Conservation (phyloP, 768 basidiomycete species). For the Auriscalpium orientale region DNA sequence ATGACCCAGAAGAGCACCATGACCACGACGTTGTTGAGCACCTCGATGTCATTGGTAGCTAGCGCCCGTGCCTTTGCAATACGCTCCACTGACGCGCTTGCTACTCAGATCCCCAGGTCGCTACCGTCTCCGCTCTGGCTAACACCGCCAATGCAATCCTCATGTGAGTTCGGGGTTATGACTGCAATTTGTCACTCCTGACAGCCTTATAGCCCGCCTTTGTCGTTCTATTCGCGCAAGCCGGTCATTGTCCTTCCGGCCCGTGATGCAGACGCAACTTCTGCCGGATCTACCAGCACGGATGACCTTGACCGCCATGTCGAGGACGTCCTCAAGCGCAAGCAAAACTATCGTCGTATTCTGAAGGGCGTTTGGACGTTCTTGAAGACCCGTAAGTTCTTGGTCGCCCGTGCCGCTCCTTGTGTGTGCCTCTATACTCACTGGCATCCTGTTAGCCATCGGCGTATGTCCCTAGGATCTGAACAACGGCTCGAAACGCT, state of each 20-base stretch:
- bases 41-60: conserved; percentile 66
- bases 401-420: not conserved
- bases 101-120: conserved; percentile 61
- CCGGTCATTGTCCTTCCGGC: conserved; percentile 55
- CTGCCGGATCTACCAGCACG: conserved; percentile 30
- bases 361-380: conserved; percentile 75
- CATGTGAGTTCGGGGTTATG: conserved; percentile 34
- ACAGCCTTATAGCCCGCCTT: conserved; percentile 45
- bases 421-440: not conserved
- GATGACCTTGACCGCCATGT: conserved; percentile 68
- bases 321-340: conserved; percentile 60
- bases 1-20: conserved; percentile 36
- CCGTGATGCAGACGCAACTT: conserved; percentile 19
- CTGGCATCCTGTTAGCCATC: conserved; percentile 37
- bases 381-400: conserved; percentile 66
- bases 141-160: conserved; percentile 77
- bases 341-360: conserved; percentile 50
- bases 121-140: conserved; percentile 65
- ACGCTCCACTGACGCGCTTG: not conserved
- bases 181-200: not conserved
- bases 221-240: conserved; percentile 62
- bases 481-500: too few species aligned
- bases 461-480: conserved; percentile 39
- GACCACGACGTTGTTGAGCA: conserved; percentile 80
- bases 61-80: not conserved